A percentile compares a stretch with the other conserved stretches of the same genome.
phyloP scores from a whole-genome alignment of 2,329 filamentous ascomycete species.

The Aspergillus felis region DNA sequence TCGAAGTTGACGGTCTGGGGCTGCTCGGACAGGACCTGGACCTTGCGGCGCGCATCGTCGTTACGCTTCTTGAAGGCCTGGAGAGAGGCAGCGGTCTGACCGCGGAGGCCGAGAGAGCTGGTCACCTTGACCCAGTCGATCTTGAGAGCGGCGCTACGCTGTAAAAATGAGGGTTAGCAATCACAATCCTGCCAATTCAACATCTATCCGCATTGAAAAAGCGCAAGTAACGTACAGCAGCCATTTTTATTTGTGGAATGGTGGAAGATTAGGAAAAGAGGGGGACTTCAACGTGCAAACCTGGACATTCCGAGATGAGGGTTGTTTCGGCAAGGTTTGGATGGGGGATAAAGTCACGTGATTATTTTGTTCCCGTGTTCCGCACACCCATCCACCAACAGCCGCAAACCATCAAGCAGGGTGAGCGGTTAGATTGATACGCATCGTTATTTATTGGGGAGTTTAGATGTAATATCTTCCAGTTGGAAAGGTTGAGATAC shows the following conservation, averaged over 20 bases:
- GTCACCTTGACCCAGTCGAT: conserved; percentile 98
- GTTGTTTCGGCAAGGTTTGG: conserved; percentile 39
- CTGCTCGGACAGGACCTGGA: conserved; percentile 77
- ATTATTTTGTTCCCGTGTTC: conserved; percentile 22
- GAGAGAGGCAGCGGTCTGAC: conserved; percentile 86
- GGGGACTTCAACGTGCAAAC: conserved; percentile 33
- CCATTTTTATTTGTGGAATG: conserved; percentile 37
- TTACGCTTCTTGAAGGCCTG: conserved; percentile 99
- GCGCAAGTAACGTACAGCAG: conserved; percentile 33
- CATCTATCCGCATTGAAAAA: not conserved
- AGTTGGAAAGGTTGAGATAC: not conserved
- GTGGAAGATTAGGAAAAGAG: conserved; percentile 24
- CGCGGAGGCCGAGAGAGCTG: conserved; percentile 90
- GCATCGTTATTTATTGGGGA: not conserved
- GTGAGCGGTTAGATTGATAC: not conserved
- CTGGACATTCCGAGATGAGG: conserved; percentile 33
- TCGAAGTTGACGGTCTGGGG: conserved; percentile 86
- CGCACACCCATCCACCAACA: conserved; percentile 14
- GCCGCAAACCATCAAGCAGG: not conserved
- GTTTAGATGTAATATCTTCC: not conserved
- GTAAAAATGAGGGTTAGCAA: conserved; percentile 25
- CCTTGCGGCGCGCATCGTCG: conserved; percentile 94
- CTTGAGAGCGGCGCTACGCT: conserved; percentile 98
- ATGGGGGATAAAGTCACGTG: conserved; percentile 30
- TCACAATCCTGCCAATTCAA: conserved; percentile 1